Conservation (phyloP, 495 filamentous ascomycete genomes). For the Antarctomyces pellizariae region DNA sequence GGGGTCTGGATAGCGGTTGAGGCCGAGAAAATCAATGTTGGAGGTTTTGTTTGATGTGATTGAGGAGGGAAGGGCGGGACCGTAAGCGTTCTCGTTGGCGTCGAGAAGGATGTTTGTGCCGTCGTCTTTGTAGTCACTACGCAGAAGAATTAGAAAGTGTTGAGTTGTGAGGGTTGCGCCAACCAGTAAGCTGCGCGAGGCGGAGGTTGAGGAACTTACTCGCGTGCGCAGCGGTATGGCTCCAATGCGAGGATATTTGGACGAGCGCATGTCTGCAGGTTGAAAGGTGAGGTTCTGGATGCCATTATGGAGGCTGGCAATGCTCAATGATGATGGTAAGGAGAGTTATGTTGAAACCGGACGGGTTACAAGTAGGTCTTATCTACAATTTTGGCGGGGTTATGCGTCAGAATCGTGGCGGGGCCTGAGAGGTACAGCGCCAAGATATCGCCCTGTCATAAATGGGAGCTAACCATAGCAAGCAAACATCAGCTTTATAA, state of each 20-base stretch:
- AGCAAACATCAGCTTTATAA: too few relatives aligned
- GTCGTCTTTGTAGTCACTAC: conserved; percentile 94
- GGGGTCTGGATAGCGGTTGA: conserved; percentile 92
- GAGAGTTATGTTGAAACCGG: too few relatives aligned
- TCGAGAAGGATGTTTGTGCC: conserved; percentile 92
- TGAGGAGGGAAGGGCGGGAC: conserved; percentile 34
- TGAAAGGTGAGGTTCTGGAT: conserved; percentile 27
- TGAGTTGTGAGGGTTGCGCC: conserved; percentile 10
- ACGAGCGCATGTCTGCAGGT: conserved; percentile 58
- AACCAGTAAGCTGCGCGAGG: conserved; percentile 3
- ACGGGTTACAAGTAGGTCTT: too few relatives aligned
- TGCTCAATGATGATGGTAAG: too few relatives aligned
- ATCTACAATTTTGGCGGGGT: too few relatives aligned
- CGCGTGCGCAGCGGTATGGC: conserved; percentile 67
- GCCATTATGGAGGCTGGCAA: conserved; percentile 7
- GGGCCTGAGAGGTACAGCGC: too few relatives aligned
- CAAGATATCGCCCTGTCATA: too few relatives aligned
- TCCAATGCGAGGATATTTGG: conserved; percentile 63
- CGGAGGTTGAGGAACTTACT: conserved; percentile 27
- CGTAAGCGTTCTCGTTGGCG: conserved; percentile 94
- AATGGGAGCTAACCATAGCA: too few relatives aligned
- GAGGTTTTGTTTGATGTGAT: conserved; percentile 7
- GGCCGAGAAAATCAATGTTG: conserved; percentile 35
- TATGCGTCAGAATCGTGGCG: too few relatives aligned
- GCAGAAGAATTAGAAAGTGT: too few relatives aligned